A percentile compares a stretch with the other conserved stretches of the same genome.
Conservation (phyloP, 2,329 filamentous ascomycete species). For the Hypoxylon sp. region DNA sequence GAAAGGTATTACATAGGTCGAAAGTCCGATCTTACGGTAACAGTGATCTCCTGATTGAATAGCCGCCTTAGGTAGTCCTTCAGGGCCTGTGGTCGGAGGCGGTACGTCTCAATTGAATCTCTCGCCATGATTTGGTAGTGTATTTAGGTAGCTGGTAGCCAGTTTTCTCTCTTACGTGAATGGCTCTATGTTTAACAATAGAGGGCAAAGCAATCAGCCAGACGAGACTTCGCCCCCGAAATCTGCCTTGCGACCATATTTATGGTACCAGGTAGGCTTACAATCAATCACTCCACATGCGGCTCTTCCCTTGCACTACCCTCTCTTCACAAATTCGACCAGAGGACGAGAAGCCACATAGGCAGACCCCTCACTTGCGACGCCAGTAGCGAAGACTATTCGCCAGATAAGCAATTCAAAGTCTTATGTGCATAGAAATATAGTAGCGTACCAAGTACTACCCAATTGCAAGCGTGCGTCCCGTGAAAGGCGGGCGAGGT, state of each 20-base stretch:
- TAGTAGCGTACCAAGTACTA: slow-evolving; percentile 1
- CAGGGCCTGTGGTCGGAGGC: slow-evolving; percentile 20
- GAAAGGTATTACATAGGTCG: background rate
- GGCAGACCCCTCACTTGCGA: slow-evolving; percentile 8
- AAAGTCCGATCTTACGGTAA: slow-evolving; percentile 16
- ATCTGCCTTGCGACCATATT: slow-evolving; percentile 24
- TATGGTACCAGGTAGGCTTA: slow-evolving; percentile 1
- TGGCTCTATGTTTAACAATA: background rate
- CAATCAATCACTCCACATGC: slow-evolving; percentile 10
- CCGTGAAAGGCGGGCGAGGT: background rate
- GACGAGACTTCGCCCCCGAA: slow-evolving; percentile 10
- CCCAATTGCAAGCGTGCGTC: slow-evolving; percentile 11
- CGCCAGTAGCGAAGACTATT: slow-evolving; percentile 4
- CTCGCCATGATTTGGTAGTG: slow-evolving; percentile 7
- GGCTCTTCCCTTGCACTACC: slow-evolving; percentile 20
- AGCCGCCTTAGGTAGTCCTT: slow-evolving; percentile 16
- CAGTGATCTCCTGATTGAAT: slow-evolving; percentile 18
- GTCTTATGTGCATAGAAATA: slow-evolving; percentile 15
- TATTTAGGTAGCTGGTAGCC: background rate
- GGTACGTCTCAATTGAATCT: slow-evolving; percentile 25
- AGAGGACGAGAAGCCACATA: background rate
- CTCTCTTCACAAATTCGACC: background rate
- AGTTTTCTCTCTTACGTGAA: slow-evolving; percentile 3
- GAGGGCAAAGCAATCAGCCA: background rate
- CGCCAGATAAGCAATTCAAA: slow-evolving; percentile 14